Percentiles rank a stretch among this genome's conserved stretches.
Conservation (phyloP, 345 rosid species). For the Passiflora organensis region DNA sequence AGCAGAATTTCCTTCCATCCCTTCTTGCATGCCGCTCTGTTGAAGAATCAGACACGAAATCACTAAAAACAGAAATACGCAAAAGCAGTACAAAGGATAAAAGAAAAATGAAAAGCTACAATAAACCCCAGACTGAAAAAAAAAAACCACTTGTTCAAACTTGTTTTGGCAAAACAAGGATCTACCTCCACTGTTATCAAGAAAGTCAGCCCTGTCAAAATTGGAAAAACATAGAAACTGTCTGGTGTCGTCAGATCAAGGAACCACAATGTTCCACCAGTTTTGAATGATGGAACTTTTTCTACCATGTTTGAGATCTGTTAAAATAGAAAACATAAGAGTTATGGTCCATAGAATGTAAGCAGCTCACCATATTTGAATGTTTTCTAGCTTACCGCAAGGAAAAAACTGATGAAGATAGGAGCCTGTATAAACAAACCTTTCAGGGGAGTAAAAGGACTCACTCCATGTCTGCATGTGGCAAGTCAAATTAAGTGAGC, state of each 20-base stretch:
- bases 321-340: constrained; percentile 8
- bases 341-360: background rate
- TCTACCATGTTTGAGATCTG: constrained; percentile 83
- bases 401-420: constrained; percentile 66
- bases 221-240: constrained; percentile 62
- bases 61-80: background rate
- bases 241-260: constrained; percentile 68
- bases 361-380: background rate
- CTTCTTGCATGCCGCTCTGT: constrained; percentile 81
- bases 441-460: constrained; percentile 74
- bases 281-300: constrained; percentile 79
- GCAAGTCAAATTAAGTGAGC: constrained; percentile 14
- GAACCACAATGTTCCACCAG: constrained; percentile 83
- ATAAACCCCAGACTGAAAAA: background rate
- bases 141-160: background rate
- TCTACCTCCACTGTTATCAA: constrained; percentile 82
- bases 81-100: background rate
- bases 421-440: constrained; percentile 81
- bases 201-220: constrained; percentile 58
- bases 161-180: constrained; percentile 2
- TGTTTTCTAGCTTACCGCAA: constrained; percentile 56
- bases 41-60: background rate
- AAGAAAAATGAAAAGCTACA: background rate
- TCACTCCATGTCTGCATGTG: constrained; percentile 65
- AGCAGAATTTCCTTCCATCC: constrained; percentile 76